Base-by-base conservation (phyloP, 495 filamentous ascomycete genomes). In the Neurospora pannonica region DNA sequence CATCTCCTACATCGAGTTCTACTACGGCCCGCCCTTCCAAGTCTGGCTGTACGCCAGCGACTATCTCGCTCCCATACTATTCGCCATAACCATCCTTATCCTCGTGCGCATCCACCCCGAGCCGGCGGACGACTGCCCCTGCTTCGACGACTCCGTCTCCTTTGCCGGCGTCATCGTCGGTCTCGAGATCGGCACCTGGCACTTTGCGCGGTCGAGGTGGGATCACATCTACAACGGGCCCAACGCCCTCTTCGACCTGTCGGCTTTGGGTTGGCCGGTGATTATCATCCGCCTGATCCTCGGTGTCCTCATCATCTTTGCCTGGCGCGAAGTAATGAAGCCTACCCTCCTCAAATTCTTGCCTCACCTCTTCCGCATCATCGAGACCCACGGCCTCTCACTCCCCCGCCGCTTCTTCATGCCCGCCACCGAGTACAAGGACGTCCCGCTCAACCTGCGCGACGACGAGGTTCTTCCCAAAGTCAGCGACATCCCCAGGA, bases 41-140 rank as follows among this genome's bases (percentile, higher is more conserved):
- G 77, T 83, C 19, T 94, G 88, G 84, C 83, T 97, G 38, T 84
- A 87, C 70, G 83, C 83, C 13, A 88, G 86, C 71, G 80, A 82
- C 36, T 90, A 87, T 84, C 79, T 83, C 21, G 88, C 89, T 19
- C 88, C 92, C 0, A 78, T 90, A 11, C 79, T 89, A 19, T 81
- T 92, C 24, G 85, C 91, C 4, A 76, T 94, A 19, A 76, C 90
- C 4, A 90, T 97, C 37, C 82, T 96, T 38, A 80, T 91, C 38
- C 83, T 97, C 36, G 92, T 98, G 39, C 89, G 96, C 69, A 89
- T 97, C 24, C 95, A 99, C 81, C 96, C 96, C 2, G 96, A 99
- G 76, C 96, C 96, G 3, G 96, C 94, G 0, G 96, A 99, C 81
- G 92, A 97, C 80, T 99, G 96, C 77, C 96, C 96, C 19, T 99